Percentiles rank a stretch among this genome's conserved stretches.
Evolutionary conservation across 2,329 filamentous ascomycete genomes (phyloP).

Genomic region (Aspergillus tubingensis): DNA sequence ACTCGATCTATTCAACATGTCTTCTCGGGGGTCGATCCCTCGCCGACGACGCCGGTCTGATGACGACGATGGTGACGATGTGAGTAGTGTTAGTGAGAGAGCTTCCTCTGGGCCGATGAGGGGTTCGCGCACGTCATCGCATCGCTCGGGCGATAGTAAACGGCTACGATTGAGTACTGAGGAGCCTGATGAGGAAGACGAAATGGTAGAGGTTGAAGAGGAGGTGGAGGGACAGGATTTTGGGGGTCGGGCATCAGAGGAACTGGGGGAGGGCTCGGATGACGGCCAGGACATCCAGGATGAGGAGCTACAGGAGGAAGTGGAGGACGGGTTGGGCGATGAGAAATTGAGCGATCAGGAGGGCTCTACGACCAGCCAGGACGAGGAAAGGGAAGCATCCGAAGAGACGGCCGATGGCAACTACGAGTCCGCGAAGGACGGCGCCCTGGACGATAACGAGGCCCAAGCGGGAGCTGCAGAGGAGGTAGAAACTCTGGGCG

Average conservation of each 20-base stretch:
- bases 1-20: constrained; percentile 28
- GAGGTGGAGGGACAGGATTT: not conserved
- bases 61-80: constrained; percentile 26
- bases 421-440: not conserved
- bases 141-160: not conserved
- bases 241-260: too few relatives aligned
- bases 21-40: constrained; percentile 26
- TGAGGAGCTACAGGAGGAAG: not conserved
- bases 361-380: not conserved
- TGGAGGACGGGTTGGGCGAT: not conserved
- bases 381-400: not conserved
- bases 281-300: not conserved
- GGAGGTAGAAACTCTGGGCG: too few relatives aligned
- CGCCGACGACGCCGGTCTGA: constrained; percentile 33
- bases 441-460: not conserved
- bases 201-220: not conserved
- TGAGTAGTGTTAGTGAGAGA: constrained; percentile 12
- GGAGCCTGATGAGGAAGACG: not conserved
- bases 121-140: not conserved
- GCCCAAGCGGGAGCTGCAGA: not conserved
- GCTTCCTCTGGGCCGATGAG: constrained; percentile 17
- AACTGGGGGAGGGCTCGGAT: not conserved
- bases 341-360: too few relatives aligned
- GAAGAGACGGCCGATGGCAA: not conserved
- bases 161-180: not conserved